Percentiles rank a stretch among this genome's conserved stretches.
Evolutionary conservation across 2,329 filamentous ascomycete genomes (phyloP).

Genomic region (Akanthomyces dipterigenus): DNA sequence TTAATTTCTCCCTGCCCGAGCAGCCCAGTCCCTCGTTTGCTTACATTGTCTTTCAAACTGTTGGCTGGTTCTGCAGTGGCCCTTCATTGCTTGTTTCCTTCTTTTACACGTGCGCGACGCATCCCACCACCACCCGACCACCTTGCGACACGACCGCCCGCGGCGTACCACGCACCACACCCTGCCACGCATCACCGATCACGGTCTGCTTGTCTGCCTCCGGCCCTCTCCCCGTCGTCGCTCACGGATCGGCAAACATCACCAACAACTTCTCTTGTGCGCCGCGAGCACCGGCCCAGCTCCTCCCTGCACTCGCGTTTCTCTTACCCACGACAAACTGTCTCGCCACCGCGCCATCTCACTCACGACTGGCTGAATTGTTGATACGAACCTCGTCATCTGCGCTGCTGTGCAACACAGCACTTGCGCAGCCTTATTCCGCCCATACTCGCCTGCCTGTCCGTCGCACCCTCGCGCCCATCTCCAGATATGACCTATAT

Average conservation of each 20-base stretch:
- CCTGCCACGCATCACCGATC: background rate
- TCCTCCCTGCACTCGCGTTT: background rate
- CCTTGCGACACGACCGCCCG: background rate
- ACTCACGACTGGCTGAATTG: background rate
- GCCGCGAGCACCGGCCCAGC: background rate
- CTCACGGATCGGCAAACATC: background rate
- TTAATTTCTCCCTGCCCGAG: background rate
- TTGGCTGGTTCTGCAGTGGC: constrained; percentile 9
- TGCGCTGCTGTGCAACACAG: constrained; percentile 1
- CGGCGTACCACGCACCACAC: background rate
- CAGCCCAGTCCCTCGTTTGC: background rate
- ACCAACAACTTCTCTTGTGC: background rate
- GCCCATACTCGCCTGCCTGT: background rate
- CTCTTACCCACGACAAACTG: background rate
- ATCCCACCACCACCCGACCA: background rate
- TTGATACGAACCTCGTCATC: constrained; percentile 3
- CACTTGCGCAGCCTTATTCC: background rate
- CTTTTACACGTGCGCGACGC: background rate
- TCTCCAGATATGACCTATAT: constrained; percentile 30
- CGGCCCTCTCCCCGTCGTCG: background rate
- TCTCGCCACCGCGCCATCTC: background rate
- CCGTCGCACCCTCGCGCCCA: background rate
- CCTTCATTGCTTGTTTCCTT: background rate
- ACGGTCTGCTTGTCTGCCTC: background rate
- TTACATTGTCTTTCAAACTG: constrained; percentile 2